Conservation (phyloP, 495 filamentous ascomycete genomes). For the Lophiotrema nucula region DNA sequence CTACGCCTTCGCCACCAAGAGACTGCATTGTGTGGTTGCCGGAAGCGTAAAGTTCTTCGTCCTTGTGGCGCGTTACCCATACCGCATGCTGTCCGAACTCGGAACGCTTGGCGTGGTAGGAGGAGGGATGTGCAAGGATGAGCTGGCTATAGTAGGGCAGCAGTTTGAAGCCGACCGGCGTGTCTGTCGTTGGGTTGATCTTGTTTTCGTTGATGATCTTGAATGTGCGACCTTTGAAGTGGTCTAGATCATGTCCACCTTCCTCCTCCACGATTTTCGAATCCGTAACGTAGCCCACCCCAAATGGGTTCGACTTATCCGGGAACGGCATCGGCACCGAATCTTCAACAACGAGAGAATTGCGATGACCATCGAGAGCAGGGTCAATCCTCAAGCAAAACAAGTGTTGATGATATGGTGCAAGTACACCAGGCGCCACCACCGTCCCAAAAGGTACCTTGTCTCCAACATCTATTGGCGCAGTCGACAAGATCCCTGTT, state of each 20-base stretch:
- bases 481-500: conserved; percentile 35
- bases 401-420: conserved; percentile 38
- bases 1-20: conserved; percentile 22
- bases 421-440: conserved; percentile 31
- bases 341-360: conserved; percentile 34
- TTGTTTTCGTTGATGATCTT: conserved; percentile 33
- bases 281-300: conserved; percentile 30
- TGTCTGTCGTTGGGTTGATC: conserved; percentile 30
- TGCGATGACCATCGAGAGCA: conserved; percentile 31
- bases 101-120: conserved; percentile 22
- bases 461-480: conserved; percentile 29
- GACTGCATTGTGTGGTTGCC: conserved; percentile 34
- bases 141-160: conserved; percentile 32
- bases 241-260: conserved; percentile 25
- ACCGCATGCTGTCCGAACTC: conserved; percentile 36
- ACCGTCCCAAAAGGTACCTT: conserved; percentile 32
- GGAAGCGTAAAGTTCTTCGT: conserved; percentile 30
- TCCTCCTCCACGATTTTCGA: conserved; percentile 20
- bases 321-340: conserved; percentile 22
- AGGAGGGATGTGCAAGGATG: conserved; percentile 24
- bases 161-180: conserved; percentile 38
- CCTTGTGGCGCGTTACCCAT: conserved; percentile 36
- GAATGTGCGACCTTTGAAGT: conserved; percentile 30
- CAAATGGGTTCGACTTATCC: conserved; percentile 25
- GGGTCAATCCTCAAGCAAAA: conserved; percentile 38